Conservation (phyloP, 2,329 filamentous ascomycete genomes). For the Sporothrix pallida region DNA sequence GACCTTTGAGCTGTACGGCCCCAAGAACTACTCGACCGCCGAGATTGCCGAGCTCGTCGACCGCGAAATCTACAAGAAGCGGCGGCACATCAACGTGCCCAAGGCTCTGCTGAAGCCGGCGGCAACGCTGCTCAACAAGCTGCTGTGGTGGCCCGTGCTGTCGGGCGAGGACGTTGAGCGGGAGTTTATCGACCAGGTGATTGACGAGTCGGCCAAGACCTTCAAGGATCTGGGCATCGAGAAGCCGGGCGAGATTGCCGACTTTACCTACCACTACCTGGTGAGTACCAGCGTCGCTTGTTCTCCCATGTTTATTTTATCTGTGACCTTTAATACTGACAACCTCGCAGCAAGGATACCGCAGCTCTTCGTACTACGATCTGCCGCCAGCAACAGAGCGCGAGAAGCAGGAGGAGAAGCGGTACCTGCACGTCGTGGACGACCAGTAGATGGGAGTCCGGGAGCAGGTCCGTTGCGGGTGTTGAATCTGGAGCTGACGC, state of each 20-base stretch:
- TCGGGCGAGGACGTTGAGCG: constrained; percentile 87
- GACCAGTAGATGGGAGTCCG: constrained; percentile 65
- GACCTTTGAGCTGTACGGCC: constrained; percentile 93
- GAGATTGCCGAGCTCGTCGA: constrained; percentile 89
- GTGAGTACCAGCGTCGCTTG: constrained; percentile 57
- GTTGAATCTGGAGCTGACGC: constrained; percentile 11
- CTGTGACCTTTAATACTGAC: constrained; percentile 43
- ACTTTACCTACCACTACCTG: constrained; percentile 92
- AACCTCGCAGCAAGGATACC: constrained; percentile 76
- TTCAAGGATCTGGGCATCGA: constrained; percentile 93
- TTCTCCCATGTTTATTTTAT: neutral
- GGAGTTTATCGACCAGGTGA: constrained; percentile 90
- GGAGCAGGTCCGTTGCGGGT: neutral
- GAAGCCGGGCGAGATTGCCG: constrained; percentile 82
- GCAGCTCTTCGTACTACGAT: constrained; percentile 87
- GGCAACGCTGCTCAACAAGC: constrained; percentile 76
- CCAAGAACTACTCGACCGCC: constrained; percentile 86
- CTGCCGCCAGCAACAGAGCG: constrained; percentile 92
- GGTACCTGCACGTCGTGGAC: constrained; percentile 93
- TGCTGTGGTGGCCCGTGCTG: constrained; percentile 86
- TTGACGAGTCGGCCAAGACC: constrained; percentile 91
- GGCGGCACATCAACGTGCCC: constrained; percentile 89
- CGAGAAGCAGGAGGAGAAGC: constrained; percentile 93
- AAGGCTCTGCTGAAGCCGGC: constrained; percentile 78
- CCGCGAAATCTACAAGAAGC: constrained; percentile 87